Percentiles rank a stretch among this genome's conserved stretches.
These are phyloP conservation scores for Metschnikowia bowlesiae DNA, from an alignment of 805 yeast genomes.

Conservation along the genomic window DNA sequence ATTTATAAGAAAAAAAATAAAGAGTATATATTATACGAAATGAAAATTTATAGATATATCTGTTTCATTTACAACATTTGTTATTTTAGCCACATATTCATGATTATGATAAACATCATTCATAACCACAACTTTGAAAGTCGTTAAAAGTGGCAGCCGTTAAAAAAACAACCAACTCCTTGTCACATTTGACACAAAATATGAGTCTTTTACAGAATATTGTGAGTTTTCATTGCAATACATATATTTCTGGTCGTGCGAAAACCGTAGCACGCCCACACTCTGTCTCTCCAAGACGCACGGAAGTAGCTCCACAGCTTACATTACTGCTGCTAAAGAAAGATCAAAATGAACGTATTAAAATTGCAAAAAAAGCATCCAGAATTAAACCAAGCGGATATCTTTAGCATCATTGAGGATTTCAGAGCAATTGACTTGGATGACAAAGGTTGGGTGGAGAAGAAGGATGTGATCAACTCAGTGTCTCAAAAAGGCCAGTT, in stretches of 20 bases:
- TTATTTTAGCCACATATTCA: too few species aligned
- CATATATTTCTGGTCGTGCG: conserved; percentile 9
- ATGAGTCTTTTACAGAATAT: too few species aligned
- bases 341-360: conserved; percentile 34
- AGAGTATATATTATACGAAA: too few species aligned
- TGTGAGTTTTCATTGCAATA: neutral
- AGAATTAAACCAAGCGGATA: conserved; percentile 75
- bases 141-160: too few species aligned
- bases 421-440: conserved; percentile 82
- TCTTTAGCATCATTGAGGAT: conserved; percentile 79
- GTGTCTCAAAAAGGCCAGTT: conserved; percentile 76
- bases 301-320: neutral
- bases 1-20: too few species aligned
- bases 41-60: too few species aligned
- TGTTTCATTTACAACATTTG: too few species aligned
- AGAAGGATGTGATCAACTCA: conserved; percentile 81
- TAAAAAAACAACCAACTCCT: too few species aligned
- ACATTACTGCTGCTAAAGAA: neutral
- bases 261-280: conserved; percentile 8
- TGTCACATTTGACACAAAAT: too few species aligned
- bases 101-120: too few species aligned
- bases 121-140: too few species aligned
- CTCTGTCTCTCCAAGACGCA: conserved; percentile 1
- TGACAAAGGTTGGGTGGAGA: conserved; percentile 93
- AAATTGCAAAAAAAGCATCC: conserved; percentile 75